phyloP scores from a whole-genome alignment of 768 basidiomycete genomes.

The Dioszegia hungarica region DNA sequence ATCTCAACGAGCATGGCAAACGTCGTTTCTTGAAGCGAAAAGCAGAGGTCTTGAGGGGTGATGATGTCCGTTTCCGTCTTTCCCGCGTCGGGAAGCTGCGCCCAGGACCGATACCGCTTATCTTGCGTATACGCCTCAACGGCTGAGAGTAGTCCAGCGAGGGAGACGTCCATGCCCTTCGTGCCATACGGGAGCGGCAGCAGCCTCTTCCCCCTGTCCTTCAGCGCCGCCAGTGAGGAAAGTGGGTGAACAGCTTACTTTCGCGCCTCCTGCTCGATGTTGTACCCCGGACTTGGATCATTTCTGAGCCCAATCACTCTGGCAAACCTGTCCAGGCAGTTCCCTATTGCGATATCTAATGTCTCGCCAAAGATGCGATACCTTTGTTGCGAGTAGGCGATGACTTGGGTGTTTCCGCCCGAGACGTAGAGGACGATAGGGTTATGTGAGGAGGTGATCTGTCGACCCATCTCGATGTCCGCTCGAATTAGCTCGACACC shows the following conservation, averaged over 20 bases:
- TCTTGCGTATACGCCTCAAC: constrained; percentile 82
- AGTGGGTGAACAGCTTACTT: constrained; percentile 54
- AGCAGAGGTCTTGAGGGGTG: constrained; percentile 93
- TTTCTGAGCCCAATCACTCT: constrained; percentile 89
- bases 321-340: constrained; percentile 95
- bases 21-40: constrained; percentile 91
- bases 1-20: constrained; percentile 99
- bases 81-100: neutral
- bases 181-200: constrained; percentile 86
- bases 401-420: constrained; percentile 97
- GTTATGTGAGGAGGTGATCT: constrained; percentile 88
- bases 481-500: neutral
- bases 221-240: neutral
- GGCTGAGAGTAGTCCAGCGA: constrained; percentile 88
- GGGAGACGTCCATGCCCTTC: constrained; percentile 96
- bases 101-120: constrained; percentile 64
- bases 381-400: constrained; percentile 94
- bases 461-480: constrained; percentile 99
- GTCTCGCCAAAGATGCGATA: constrained; percentile 99
- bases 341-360: constrained; percentile 97
- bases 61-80: constrained; percentile 66
- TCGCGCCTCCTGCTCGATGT: constrained; percentile 94
- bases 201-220: constrained; percentile 69
- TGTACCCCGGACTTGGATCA: constrained; percentile 92
- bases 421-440: constrained; percentile 97